Evolutionary conservation across 176 grass and related monocot species (phyloP), one percentile per base, ranked within the genome.

Genomic region (Oryza punctata): DNA sequence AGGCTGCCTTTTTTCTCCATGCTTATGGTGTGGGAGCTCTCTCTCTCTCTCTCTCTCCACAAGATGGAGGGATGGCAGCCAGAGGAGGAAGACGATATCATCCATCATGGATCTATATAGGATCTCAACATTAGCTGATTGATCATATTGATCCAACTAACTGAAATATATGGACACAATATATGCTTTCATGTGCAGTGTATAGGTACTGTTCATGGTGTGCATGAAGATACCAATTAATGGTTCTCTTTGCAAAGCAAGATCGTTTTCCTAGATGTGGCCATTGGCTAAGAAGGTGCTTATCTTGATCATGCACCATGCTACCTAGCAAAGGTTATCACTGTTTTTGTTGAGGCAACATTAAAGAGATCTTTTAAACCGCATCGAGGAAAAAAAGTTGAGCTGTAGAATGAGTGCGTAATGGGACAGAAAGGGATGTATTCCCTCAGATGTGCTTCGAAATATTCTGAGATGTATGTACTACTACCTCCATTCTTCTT

Each of bases 1-100:
- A 89, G 71, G 87, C 72, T 85, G 8, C 3, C 72, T 71, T 85
- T 86, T 73, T 30, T 60, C 21, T 38, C 12, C 38, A 71, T 26
- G 38, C 33, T 38, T 38, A 63, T 44, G 68, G 15, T 72, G 67
- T n/a, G 50, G 23, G 32, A 26, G 37, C 13, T 75, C 49, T 27
- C 40, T 2, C 6, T 38, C 37, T 38, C 37, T 33, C 32, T 37
- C 35, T 37, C 45, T 52, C 49, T 66, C n/a, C 29, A 54, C 52
- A 83, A 23, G 41, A 63, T 30, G 25, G 15, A 21, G 4, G 29
- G 30, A 21, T 3, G 46, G 47, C 16, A 63, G 61, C 46, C 27
- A 23, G 15, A 74, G 44, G 67, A 72, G 65, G 18, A 79, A 43
- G 59, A 60, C 10, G 13, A 87, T 12, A 38, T 33, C 12, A 87